Conservation (phyloP, 768 basidiomycete genomes). For the Clavaria fumosa region DNA sequence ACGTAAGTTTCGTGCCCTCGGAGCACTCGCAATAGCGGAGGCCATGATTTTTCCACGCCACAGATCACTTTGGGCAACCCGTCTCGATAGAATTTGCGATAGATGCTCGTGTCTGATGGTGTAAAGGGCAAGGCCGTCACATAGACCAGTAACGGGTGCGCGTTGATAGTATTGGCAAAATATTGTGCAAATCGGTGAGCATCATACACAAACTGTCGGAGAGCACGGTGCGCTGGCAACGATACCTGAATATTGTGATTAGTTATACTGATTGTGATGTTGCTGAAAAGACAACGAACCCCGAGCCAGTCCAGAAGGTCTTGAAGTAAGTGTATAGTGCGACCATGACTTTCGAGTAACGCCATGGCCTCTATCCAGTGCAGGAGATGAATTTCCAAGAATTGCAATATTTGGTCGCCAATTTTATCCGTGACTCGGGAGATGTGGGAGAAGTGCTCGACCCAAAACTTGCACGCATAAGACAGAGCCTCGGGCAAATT, state of each 20-base stretch:
- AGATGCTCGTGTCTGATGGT: background rate
- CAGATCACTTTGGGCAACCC: constrained; percentile 1
- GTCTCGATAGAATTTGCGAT: constrained; percentile 1
- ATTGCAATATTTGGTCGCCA: too few relatives aligned
- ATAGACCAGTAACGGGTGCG: constrained; percentile 5
- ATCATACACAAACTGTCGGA: background rate
- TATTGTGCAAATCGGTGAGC: constrained; percentile 4
- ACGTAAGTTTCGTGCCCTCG: background rate
- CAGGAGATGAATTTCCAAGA: constrained; percentile 4
- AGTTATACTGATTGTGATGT: background rate
- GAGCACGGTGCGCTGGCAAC: background rate
- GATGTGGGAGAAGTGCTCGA: constrained; percentile 1
- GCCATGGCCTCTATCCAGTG: constrained; percentile 4
- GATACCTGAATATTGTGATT: background rate
- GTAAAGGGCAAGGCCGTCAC: constrained; percentile 6
- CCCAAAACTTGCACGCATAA: constrained; percentile 4
- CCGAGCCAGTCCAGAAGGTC: constrained; percentile 1
- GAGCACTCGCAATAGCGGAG: background rate
- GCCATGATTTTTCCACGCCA: constrained; percentile 1
- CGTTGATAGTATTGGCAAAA: constrained; percentile 4
- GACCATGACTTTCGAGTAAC: background rate
- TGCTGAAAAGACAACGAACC: background rate
- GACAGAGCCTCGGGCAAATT: background rate
- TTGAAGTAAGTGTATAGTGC: background rate
- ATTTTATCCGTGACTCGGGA: too few relatives aligned